Base-by-base conservation (phyloP, 139 green algal genomes). In the Coelastrella sp. region DNA sequence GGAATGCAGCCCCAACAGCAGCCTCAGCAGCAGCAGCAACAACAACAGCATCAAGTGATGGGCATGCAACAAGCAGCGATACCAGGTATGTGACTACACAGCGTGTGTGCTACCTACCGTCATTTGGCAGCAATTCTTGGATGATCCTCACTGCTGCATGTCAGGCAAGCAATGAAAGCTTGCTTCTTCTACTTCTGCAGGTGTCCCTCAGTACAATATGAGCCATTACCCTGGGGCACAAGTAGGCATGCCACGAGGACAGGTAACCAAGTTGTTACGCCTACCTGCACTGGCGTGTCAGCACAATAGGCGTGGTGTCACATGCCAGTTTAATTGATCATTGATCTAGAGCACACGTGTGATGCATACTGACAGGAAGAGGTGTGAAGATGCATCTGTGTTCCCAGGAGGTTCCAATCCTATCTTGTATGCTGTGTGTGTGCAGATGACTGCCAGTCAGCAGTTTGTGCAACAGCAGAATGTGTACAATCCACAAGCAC, bases 1-100 rank as follows among this genome's bases (percentile, higher is more conserved):
- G 45, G 9, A 13, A 59, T 37, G 62, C 40, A 62, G 43, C 41
- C 51, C 21, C 38, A 62, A 27, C 27, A 43, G 6, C 68, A 78
- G 40, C 68, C 45, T 43, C 62, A 71, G 40, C 68, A 78, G 40
- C 68, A 19, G 5, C 68, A 78, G 25, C 73, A 81, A 50, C 48
- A 81, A 34, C 48, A 81, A 19, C 32, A 45, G 15, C 43, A 48
- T 23, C 73, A 68, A 34, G 32, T 62, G 25, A 79, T 79, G 43
- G 71, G n/a, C 43, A 79, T 79, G 71, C 71, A 79, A 43, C 41
- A 62, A 30, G 25, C 41, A 8, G 7, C 30, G 21, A 38, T 43
- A 43, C 11, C 71, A 79, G 43, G 71, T 35, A 38, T 63, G 25
- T 13, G 32, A 23, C 32, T 23, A 43, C 45, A 53, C 45, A 53